Percentiles rank a stretch among this genome's conserved stretches.
These are phyloP conservation scores for Arabidopsis thaliana DNA, from an alignment of 345 rosid genomes.

Conservation along the genomic window DNA sequence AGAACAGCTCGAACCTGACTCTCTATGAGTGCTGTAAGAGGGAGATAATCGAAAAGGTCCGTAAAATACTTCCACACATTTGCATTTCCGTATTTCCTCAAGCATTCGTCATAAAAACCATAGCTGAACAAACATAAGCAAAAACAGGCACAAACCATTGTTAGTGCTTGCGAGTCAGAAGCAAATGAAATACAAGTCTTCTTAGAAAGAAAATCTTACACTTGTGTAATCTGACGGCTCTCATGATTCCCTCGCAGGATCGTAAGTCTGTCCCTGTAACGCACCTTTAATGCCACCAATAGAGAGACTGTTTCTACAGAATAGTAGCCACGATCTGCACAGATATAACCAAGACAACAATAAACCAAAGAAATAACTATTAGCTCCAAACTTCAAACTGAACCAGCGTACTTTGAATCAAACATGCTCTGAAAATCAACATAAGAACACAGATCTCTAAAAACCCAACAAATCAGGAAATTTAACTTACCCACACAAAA, in stretches of 20 bases:
- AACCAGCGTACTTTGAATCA: constrained; percentile 5
- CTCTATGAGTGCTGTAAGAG: constrained; percentile 93
- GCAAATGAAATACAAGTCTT: neutral
- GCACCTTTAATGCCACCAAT: constrained; percentile 48
- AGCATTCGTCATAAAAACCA: constrained; percentile 51
- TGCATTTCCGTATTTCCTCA: constrained; percentile 63
- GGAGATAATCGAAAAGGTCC: constrained; percentile 88
- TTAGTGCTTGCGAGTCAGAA: neutral
- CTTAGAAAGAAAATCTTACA: constrained; percentile 26
- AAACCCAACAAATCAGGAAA: constrained; percentile 1
- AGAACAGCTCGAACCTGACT: constrained; percentile 69
- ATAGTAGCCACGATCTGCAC: constrained; percentile 53
- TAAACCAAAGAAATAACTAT: constrained; percentile 16
- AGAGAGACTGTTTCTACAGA: constrained; percentile 50
- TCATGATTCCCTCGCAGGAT: constrained; percentile 50
- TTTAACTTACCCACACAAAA: neutral
- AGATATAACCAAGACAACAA: constrained; percentile 23
- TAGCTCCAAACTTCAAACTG: constrained; percentile 9
- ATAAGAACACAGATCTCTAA: neutral
- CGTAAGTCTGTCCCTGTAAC: constrained; percentile 48
- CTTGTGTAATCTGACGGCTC: constrained; percentile 53
- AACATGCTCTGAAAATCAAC: neutral
- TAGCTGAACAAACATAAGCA: constrained; percentile 30
- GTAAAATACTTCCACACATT: constrained; percentile 95
- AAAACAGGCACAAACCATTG: neutral